phyloP scores from a whole-genome alignment of 208 protist species.

The Naegleria fowleri region DNA sequence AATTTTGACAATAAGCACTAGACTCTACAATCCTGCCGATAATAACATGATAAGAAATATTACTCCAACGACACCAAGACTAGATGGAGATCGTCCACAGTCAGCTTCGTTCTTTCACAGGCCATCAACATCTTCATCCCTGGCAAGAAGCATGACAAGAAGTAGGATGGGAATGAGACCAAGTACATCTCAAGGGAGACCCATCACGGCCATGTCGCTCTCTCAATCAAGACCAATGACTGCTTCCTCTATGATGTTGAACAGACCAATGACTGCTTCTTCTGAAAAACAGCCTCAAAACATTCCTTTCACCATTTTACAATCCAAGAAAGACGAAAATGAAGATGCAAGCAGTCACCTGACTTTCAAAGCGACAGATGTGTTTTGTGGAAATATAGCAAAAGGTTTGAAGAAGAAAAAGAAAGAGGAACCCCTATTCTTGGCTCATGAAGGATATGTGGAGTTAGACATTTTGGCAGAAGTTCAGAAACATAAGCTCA shows the following conservation, averaged over 20 bases:
- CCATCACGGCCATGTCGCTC: background rate
- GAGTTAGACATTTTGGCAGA: background rate
- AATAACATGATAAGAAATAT: background rate
- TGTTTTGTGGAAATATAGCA: conserved; percentile 5
- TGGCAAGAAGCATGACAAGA: background rate
- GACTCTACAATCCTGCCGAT: background rate
- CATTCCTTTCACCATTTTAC: background rate
- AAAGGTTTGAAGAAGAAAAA: background rate
- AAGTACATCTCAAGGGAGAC: background rate
- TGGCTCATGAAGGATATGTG: background rate
- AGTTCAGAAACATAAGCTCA: background rate
- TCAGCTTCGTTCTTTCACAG: background rate
- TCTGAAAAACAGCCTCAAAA: background rate
- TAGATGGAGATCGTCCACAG: background rate
- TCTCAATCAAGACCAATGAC: background rate
- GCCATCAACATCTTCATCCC: background rate
- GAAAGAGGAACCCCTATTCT: background rate
- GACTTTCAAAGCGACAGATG: background rate
- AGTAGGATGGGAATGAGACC: background rate
- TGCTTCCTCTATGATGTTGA: background rate
- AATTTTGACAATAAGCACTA: background rate
- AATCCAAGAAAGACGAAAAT: background rate
- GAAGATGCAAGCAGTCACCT: background rate
- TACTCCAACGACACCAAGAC: background rate
- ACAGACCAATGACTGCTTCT: background rate